phyloP scores from a whole-genome alignment of 495 filamentous ascomycete genomes.

The Platismatia glauca region DNA sequence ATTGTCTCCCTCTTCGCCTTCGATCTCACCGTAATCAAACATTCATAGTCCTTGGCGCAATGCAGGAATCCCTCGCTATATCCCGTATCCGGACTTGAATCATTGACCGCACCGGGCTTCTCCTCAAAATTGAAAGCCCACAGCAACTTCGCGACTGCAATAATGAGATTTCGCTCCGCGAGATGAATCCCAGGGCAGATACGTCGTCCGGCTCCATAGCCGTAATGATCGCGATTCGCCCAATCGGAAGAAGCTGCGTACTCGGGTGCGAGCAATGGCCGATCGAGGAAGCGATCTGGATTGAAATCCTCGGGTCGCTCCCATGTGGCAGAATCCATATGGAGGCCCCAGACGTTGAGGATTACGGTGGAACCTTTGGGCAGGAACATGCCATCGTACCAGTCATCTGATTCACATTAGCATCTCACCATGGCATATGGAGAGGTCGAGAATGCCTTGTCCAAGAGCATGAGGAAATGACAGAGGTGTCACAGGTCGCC shows the following conservation, averaged over 20 bases:
- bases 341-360: slow-evolving; percentile 31
- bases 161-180: slow-evolving; percentile 46
- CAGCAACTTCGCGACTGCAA: slow-evolving; percentile 42
- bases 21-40: no score
- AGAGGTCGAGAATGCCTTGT: no score
- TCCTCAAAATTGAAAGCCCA: slow-evolving; percentile 37
- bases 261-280: slow-evolving; percentile 9
- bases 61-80: no score
- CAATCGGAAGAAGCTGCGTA: slow-evolving; percentile 17
- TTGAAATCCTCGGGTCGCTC: not conserved
- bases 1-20: no score
- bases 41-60: no score
- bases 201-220: slow-evolving; percentile 51
- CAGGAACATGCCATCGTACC: slow-evolving; percentile 6
- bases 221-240: slow-evolving; percentile 37
- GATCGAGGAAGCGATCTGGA: not conserved
- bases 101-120: no score
- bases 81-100: no score
- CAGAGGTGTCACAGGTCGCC: slow-evolving; percentile 31
- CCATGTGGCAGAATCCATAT: slow-evolving; percentile 20
- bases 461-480: no score
- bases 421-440: no score
- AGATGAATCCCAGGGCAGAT: slow-evolving; percentile 50
- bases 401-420: not conserved
- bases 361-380: slow-evolving; percentile 30